Evolutionary conservation across 2,329 filamentous ascomycete species (phyloP).

Genomic region (Tolypocladium endophyticum): DNA sequence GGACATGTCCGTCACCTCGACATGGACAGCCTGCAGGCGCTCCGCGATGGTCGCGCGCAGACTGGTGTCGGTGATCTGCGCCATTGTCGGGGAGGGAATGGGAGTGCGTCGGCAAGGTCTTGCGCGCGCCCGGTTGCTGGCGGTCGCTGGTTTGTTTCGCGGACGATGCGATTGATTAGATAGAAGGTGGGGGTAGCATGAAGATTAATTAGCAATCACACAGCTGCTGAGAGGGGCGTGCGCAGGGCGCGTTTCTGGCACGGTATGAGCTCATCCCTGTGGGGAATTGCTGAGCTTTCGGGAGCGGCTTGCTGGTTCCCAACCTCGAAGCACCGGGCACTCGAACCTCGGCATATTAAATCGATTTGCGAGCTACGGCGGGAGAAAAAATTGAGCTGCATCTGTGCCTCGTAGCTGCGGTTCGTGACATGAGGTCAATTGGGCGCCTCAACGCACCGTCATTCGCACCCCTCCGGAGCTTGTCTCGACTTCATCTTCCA

Average conservation of each 20-base stretch:
- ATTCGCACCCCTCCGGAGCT: not conserved
- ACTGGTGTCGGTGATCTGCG: slow-evolving; percentile 58
- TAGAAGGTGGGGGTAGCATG: slow-evolving; percentile 11
- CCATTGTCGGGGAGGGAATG: slow-evolving; percentile 2
- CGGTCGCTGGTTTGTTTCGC: not conserved
- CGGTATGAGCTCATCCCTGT: slow-evolving; percentile 23
- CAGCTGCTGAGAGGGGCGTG: not conserved
- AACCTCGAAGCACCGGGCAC: not conserved
- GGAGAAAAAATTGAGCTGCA: no score
- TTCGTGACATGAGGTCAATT: slow-evolving; percentile 8
- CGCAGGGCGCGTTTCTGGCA: slow-evolving; percentile 7
- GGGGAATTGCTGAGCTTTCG: not conserved
- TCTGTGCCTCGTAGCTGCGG: not conserved
- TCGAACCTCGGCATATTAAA: not conserved
- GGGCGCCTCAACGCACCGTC: not conserved
- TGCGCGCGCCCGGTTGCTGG: not conserved
- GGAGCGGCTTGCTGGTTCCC: not conserved
- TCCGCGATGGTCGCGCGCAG: slow-evolving; percentile 59
- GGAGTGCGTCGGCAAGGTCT: not conserved
- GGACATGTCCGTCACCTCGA: slow-evolving; percentile 86
- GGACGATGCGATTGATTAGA: slow-evolving; percentile 28
- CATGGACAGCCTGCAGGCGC: slow-evolving; percentile 63
- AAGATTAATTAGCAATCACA: not conserved
- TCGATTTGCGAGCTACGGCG: not conserved
- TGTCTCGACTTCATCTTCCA: not conserved